Conservation (phyloP, 192 early-diverging fungal genomes). For the Coemansia sp. region DNA sequence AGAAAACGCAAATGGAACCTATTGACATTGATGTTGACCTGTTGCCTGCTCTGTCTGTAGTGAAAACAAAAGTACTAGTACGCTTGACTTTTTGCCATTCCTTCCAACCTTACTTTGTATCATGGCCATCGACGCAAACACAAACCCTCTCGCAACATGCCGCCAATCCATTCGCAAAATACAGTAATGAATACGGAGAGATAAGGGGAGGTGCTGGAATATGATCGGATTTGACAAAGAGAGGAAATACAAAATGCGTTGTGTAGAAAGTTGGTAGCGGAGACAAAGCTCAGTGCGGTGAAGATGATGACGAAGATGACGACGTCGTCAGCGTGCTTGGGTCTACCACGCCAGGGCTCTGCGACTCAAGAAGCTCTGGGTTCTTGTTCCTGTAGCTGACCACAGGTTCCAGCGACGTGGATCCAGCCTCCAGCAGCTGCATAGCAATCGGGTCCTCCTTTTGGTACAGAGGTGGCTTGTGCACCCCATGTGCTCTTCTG, state of each 20-base stretch:
- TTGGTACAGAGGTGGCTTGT: conserved; percentile 44
- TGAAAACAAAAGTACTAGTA: too few species aligned
- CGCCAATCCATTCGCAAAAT: too few species aligned
- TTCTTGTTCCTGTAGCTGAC: conserved; percentile 40
- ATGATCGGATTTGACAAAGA: neutral
- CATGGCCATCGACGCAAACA: too few species aligned
- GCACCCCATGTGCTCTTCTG: conserved; percentile 14
- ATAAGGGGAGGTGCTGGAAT: too few species aligned
- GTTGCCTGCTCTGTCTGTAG: too few species aligned
- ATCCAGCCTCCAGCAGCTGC: conserved; percentile 49
- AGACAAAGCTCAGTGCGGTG: neutral
- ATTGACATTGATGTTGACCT: too few species aligned
- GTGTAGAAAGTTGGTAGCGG: too few species aligned
- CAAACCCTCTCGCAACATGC: too few species aligned
- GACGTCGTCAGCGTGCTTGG: neutral
- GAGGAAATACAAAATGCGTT: neutral
- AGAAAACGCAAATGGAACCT: too few species aligned
- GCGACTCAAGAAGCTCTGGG: conserved; percentile 16
- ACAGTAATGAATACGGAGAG: too few species aligned
- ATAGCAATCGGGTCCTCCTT: conserved; percentile 51
- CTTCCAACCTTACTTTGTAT: too few species aligned
- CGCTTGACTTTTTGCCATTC: too few species aligned
- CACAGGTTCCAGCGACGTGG: conserved; percentile 42
- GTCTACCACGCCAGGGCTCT: neutral
- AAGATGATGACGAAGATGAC: conserved; percentile 13